phyloP scores from a whole-genome alignment of 495 filamentous ascomycete species.

The Daldinia grandis region DNA sequence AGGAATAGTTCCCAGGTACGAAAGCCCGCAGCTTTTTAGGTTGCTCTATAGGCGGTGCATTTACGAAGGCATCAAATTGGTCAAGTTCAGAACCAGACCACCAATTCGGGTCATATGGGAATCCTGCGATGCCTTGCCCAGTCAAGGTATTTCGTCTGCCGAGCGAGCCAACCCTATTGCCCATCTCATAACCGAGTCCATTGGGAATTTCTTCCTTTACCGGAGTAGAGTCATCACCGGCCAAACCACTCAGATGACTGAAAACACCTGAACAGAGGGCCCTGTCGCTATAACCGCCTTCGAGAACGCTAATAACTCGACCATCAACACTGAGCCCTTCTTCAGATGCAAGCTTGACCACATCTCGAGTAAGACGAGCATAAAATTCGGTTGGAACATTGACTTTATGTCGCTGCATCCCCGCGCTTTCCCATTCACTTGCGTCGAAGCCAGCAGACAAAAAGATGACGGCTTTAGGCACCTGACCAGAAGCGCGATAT shows the following conservation, averaged over 20 bases:
- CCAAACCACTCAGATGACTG: constrained; percentile 84
- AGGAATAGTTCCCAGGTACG: constrained; percentile 70
- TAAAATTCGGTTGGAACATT: constrained; percentile 98
- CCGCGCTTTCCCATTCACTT: constrained; percentile 87
- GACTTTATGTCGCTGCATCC: constrained; percentile 93
- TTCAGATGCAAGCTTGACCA: constrained; percentile 82
- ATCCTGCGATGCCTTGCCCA: constrained; percentile 44
- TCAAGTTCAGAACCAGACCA: constrained; percentile 76
- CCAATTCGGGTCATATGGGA: constrained; percentile 73
- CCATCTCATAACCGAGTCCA: constrained; percentile 63
- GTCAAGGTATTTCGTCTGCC: constrained; percentile 47
- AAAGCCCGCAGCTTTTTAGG: constrained; percentile 60
- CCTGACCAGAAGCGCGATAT: constrained; percentile 57
- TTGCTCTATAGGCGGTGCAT: constrained; percentile 54
- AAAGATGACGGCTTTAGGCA: constrained; percentile 86
- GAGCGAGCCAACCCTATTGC: constrained; percentile 52
- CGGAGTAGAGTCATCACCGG: constrained; percentile 57
- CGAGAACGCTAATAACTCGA: constrained; percentile 88
- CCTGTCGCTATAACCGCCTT: constrained; percentile 94
- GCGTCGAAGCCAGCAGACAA: constrained; percentile 96
- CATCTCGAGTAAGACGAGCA: constrained; percentile 84
- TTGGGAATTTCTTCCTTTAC: constrained; percentile 51
- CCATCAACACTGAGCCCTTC: constrained; percentile 80
- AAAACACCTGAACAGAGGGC: constrained; percentile 87
- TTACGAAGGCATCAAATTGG: constrained; percentile 66